Percentiles rank a stretch among this genome's conserved stretches.
Conservation (phyloP, 2,329 filamentous ascomycete species). For the Trichoderma sp. region DNA sequence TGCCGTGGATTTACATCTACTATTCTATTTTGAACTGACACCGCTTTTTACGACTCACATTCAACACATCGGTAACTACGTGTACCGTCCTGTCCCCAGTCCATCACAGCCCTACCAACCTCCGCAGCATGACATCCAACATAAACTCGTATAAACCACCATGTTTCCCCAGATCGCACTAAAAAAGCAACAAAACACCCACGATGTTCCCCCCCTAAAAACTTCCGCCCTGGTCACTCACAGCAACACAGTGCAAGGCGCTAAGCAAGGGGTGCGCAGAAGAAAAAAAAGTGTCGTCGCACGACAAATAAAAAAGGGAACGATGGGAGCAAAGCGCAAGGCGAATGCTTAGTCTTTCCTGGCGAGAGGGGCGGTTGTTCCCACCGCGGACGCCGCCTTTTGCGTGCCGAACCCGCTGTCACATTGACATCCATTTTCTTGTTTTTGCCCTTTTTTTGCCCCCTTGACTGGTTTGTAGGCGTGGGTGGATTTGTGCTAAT, state of each 20-base stretch:
- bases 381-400: neutral
- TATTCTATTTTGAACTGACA: fast-evolving
- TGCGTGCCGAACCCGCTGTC: constrained; percentile 8
- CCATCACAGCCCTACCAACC: neutral
- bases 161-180: neutral
- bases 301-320: neutral
- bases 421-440: neutral
- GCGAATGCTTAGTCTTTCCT: neutral
- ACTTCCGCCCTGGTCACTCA: neutral
- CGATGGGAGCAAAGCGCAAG: neutral
- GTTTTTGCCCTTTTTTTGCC: neutral
- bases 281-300: neutral
- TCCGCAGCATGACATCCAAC: neutral
- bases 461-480: neutral
- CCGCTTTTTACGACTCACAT: neutral
- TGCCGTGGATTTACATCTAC: neutral
- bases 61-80: neutral
- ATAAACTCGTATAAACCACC: neutral
- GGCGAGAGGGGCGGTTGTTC: neutral
- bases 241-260: constrained; percentile 14
- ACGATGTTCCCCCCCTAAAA: neutral
- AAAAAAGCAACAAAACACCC: neutral
- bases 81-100: neutral
- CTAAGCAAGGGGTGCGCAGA: constrained; percentile 12
- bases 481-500: neutral